Percentiles rank a stretch among this genome's conserved stretches.
These are phyloP conservation scores for Hymenoscyphus occultus DNA, from an alignment of 2,329 filamentous ascomycete species.

Conservation along the genomic window DNA sequence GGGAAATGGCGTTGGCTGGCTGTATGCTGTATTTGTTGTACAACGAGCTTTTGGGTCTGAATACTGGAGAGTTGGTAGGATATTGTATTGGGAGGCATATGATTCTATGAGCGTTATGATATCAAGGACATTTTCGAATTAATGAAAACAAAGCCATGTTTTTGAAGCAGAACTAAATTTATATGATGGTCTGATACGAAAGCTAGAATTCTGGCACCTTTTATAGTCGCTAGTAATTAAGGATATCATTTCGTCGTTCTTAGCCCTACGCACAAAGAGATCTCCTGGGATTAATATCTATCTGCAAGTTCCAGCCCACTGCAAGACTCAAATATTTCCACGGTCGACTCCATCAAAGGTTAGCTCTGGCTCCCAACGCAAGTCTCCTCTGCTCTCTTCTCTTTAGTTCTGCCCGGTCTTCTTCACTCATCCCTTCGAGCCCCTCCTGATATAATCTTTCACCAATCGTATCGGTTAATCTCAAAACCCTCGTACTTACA, in stretches of 20 bases:
- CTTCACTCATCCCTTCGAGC: conserved; percentile 42
- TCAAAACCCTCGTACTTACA: conserved; percentile 76
- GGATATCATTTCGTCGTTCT: neutral
- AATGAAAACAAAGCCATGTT: too few relatives aligned
- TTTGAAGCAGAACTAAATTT: too few relatives aligned
- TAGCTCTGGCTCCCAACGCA: conserved; percentile 48
- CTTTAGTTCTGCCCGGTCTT: conserved; percentile 49
- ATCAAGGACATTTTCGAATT: neutral
- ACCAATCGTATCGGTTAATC: conserved; percentile 72
- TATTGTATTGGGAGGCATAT: neutral
- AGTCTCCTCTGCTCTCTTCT: conserved; percentile 49
- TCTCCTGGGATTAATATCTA: neutral
- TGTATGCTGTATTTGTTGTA: neutral
- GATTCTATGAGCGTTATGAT: neutral
- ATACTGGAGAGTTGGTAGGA: neutral
- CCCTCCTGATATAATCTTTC: conserved; percentile 61
- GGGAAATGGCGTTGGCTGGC: neutral
- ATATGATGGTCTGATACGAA: too few relatives aligned
- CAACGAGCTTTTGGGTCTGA: neutral
- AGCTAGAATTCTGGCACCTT: too few relatives aligned
- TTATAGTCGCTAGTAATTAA: neutral
- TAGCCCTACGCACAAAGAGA: neutral
- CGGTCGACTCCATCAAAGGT: conserved; percentile 40
- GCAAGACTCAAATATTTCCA: neutral
- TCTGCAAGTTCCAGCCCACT: neutral